Conservation (phyloP, 2,329 filamentous ascomycete species). For the Akanthomyces lecanii region DNA sequence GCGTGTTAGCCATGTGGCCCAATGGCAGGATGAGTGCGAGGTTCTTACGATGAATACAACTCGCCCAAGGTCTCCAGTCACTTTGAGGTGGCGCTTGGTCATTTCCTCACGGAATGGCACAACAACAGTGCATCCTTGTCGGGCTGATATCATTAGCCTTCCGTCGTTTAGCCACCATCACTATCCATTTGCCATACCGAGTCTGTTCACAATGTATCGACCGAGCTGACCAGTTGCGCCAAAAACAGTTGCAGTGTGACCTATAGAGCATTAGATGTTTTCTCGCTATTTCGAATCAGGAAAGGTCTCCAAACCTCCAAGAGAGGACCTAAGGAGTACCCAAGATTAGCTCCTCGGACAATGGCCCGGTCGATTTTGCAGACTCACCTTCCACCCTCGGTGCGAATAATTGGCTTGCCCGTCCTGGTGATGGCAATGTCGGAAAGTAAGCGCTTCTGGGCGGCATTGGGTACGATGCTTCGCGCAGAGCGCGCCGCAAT, state of each 20-base stretch:
- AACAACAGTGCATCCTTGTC: constrained; percentile 90
- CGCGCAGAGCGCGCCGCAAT: constrained; percentile 52
- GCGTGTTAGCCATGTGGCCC: not conserved
- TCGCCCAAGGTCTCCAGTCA: constrained; percentile 88
- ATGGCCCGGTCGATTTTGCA: constrained; percentile 22
- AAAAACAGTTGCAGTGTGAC: constrained; percentile 95
- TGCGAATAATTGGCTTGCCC: constrained; percentile 88
- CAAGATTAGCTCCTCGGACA: constrained; percentile 25
- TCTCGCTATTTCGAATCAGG: constrained; percentile 17
- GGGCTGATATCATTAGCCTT: constrained; percentile 52
- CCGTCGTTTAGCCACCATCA: not conserved
- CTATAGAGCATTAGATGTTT: constrained; percentile 43
- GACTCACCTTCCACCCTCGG: constrained; percentile 81
- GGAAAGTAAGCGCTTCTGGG: constrained; percentile 56
- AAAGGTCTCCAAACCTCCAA: constrained; percentile 63
- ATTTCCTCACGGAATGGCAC: constrained; percentile 96
- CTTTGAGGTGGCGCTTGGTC: constrained; percentile 93
- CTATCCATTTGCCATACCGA: constrained; percentile 51
- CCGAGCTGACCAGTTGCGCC: constrained; percentile 94
- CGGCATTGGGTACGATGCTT: constrained; percentile 42
- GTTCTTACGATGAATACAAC: constrained; percentile 73
- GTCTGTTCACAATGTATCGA: constrained; percentile 93
- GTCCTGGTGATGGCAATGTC: constrained; percentile 93
- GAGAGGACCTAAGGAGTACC: constrained; percentile 61
- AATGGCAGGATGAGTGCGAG: not conserved